Conservation (phyloP, 352 stramenopile species). For the Albugo candida region DNA sequence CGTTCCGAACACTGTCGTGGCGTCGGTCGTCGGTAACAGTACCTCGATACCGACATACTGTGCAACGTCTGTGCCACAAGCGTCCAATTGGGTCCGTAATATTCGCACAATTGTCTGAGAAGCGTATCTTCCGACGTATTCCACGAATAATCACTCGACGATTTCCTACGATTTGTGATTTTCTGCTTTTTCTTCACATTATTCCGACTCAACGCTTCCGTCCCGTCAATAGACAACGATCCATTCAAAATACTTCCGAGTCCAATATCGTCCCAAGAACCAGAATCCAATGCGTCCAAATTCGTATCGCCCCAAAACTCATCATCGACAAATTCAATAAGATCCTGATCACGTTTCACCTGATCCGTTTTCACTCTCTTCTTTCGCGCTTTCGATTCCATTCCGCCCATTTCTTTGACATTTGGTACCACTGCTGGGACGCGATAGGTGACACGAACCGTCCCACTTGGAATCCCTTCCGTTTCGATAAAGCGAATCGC, state of each 20-base stretch:
- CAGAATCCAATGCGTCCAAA: constrained; percentile 62
- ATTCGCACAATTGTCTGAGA: constrained; percentile 67
- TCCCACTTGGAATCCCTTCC: too few species aligned
- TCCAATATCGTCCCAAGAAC: constrained; percentile 45
- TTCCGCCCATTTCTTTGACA: too few species aligned
- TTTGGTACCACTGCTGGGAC: too few species aligned
- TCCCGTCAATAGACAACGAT: constrained; percentile 19
- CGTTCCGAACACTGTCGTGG: constrained; percentile 73
- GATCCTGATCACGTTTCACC: constrained; percentile 14
- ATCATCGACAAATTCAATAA: constrained; percentile 61
- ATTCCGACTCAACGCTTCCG: neutral
- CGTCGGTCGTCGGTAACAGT: constrained; percentile 52
- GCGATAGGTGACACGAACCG: too few species aligned
- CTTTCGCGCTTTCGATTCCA: constrained; percentile 58
- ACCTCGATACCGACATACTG: constrained; percentile 44
- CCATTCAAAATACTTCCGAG: constrained; percentile 31
- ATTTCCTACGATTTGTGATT: neutral
- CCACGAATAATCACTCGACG: constrained; percentile 15
- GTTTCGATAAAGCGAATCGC: too few species aligned
- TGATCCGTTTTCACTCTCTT: constrained; percentile 9
- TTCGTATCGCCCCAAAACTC: constrained; percentile 78
- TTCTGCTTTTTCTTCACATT: neutral
- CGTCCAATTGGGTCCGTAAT: constrained; percentile 77
- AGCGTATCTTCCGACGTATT: constrained; percentile 52
- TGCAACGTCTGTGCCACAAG: constrained; percentile 75